phyloP scores from a whole-genome alignment of 2,329 filamentous ascomycete genomes.

The Chalaropsis ovoidea region DNA sequence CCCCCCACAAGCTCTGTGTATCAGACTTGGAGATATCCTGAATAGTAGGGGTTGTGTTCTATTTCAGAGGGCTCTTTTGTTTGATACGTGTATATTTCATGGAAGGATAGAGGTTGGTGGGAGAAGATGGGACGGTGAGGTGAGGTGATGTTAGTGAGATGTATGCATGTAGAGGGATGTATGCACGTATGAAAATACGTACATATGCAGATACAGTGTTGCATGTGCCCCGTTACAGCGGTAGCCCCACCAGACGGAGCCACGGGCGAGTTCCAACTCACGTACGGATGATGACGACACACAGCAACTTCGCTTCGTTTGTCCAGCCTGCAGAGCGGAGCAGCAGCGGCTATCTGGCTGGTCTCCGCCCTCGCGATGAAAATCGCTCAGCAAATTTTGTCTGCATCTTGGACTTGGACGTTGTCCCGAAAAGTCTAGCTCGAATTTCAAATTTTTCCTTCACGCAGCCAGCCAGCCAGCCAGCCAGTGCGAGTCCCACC shows the following conservation, averaged over 20 bases:
- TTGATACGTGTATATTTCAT: too few relatives aligned
- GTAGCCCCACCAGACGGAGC: not conserved
- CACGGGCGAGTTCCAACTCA: constrained; percentile 3
- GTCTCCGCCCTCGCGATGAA: not conserved
- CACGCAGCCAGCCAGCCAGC: not conserved
- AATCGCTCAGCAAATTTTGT: constrained; percentile 8
- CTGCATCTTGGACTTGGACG: not conserved
- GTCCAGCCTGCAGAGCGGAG: not conserved
- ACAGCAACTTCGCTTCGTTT: not conserved
- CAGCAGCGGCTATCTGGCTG: too few relatives aligned
- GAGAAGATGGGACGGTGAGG: too few relatives aligned
- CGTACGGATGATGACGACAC: not conserved
- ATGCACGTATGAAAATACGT: too few relatives aligned
- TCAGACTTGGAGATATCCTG: not conserved
- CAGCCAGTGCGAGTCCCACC: constrained; percentile 5
- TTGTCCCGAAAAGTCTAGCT: not conserved
- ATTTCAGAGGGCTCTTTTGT: too few relatives aligned
- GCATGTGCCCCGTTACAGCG: not conserved
- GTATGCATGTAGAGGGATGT: too few relatives aligned
- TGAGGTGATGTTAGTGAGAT: too few relatives aligned
- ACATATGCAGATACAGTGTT: too few relatives aligned
- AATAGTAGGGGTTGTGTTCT: not conserved
- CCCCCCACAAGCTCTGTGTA: not conserved
- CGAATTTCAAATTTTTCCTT: not conserved
- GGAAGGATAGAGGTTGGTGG: too few relatives aligned